Base-by-base conservation (phyloP, 805 yeast genomes). In the Nakazawaea populi region DNA sequence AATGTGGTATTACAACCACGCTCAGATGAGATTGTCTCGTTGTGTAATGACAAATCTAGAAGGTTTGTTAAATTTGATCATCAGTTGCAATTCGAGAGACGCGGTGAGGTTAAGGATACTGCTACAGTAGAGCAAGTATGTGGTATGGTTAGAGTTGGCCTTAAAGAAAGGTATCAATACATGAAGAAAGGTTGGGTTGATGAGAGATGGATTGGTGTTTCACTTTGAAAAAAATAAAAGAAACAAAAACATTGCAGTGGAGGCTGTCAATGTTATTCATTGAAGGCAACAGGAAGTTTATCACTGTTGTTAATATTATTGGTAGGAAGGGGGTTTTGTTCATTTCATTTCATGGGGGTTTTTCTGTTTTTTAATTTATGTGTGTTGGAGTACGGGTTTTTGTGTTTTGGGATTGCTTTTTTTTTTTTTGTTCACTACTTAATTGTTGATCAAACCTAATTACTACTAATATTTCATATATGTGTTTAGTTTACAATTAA, bases 1-100 rank as follows among this genome's bases (percentile, higher is more conserved):
- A 71, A 69, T 47, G 82, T 81, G 12, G 69, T 81, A 5, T 60
- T 82, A 34, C 74, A 76, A 4, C 83, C 85, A 28, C 66, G 85
- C 42, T 52, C 55, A 1, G 87, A 80, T 55, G 53, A 57, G 1
- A 53, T 60, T 29, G 6, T 28, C 11, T 8, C 27, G 24, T 6
- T 14, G 5, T 6, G 12, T 7, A 30, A 38, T 28, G 36, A 12
- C n/a, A n/a, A 30, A 2, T 27, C 28, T 14, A 30, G 38, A 30
- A 31, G 39, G 4, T n/a, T 31, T 29, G 38, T 28, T 2, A 24
- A 24, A 40, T 37, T 37, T 2, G n/a, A 37, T 37, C 14, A 37
- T 37, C 8, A 37, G 3, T 34, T 34, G 12, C 9, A 34, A 34
- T 34, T 34, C 7, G 40, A 37, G 35, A 32, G 35, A 12, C 10